Conservation (phyloP, 805 yeast genomes). For the Wickerhamomyces tratensis region DNA sequence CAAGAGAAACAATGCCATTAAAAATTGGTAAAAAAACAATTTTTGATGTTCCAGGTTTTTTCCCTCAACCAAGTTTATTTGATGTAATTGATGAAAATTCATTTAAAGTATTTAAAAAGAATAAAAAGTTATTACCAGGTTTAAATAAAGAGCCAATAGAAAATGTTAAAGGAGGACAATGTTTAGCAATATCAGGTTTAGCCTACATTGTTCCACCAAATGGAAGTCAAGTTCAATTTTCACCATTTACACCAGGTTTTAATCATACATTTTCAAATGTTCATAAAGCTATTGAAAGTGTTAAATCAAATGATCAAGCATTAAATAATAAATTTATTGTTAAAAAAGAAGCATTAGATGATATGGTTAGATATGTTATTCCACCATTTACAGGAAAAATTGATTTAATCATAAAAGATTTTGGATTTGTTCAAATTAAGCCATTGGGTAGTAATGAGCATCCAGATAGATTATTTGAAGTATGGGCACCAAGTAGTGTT, state of each 20-base stretch:
- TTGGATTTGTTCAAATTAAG: constrained; percentile 52
- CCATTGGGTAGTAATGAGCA: constrained; percentile 42
- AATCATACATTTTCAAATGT: constrained; percentile 16
- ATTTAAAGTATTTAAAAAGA: constrained; percentile 21
- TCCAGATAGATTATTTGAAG: constrained; percentile 28
- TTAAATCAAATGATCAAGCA: constrained; percentile 16
- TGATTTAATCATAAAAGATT: constrained; percentile 53
- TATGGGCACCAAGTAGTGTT: constrained; percentile 48
- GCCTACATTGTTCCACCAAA: constrained; percentile 48
- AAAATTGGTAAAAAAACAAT: constrained; percentile 21
- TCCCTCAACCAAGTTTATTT: constrained; percentile 17
- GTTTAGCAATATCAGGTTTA: constrained; percentile 51
- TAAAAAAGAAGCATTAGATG: constrained; percentile 19
- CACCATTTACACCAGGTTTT: constrained; percentile 31
- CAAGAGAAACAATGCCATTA: constrained; percentile 41
- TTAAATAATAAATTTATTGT: constrained; percentile 18
- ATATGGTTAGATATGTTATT: constrained; percentile 36
- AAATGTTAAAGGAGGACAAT: constrained; percentile 33
- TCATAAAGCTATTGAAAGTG: constrained; percentile 23
- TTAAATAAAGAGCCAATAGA: constrained; percentile 19
- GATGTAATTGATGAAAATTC: constrained; percentile 17
- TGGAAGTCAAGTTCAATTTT: constrained; percentile 36
- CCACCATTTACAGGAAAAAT: constrained; percentile 67
- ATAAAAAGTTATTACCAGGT: constrained; percentile 21
- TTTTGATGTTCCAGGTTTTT: constrained; percentile 31